phyloP scores from a whole-genome alignment of 768 basidiomycete genomes.

The Omphalotus guepiniiformis region DNA sequence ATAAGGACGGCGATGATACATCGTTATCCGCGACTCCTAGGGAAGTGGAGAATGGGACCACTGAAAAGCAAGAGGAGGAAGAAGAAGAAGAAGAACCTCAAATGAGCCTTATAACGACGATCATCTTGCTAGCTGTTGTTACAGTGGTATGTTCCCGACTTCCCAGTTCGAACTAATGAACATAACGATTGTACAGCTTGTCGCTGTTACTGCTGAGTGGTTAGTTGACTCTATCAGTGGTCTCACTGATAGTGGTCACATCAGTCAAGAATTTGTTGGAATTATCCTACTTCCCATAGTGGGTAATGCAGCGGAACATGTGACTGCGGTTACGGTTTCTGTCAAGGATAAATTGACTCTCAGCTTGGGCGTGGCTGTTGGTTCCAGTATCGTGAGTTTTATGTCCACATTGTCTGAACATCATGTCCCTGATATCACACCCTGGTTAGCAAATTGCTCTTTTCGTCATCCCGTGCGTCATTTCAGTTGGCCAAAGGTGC shows the following conservation, averaged over 20 bases:
- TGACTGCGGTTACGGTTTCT: constrained; percentile 87
- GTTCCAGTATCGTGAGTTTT: constrained; percentile 68
- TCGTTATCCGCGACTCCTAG: neutral
- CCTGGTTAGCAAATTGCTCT: constrained; percentile 71
- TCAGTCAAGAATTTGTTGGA: constrained; percentile 82
- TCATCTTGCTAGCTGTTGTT: constrained; percentile 51
- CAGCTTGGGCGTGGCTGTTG: constrained; percentile 86
- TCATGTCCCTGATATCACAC: neutral
- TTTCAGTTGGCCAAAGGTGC: no score
- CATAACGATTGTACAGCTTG: constrained; percentile 37
- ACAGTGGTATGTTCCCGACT: constrained; percentile 53
- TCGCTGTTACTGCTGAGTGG: constrained; percentile 62
- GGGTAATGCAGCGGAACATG: constrained; percentile 87
- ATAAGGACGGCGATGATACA: constrained; percentile 6
- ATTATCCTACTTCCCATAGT: constrained; percentile 86
- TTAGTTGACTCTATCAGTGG: constrained; percentile 83
- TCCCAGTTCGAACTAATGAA: neutral
- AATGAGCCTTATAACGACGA: constrained; percentile 50
- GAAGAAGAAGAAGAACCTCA: constrained; percentile 47
- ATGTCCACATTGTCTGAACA: neutral
- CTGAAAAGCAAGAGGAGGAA: constrained; percentile 29
- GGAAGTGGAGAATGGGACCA: constrained; percentile 13
- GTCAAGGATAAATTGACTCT: constrained; percentile 87
- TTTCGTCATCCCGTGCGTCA: constrained; percentile 74
- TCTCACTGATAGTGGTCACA: constrained; percentile 48